Conservation (phyloP, 192 early-diverging fungal species). For the Coemansia javaensis region DNA sequence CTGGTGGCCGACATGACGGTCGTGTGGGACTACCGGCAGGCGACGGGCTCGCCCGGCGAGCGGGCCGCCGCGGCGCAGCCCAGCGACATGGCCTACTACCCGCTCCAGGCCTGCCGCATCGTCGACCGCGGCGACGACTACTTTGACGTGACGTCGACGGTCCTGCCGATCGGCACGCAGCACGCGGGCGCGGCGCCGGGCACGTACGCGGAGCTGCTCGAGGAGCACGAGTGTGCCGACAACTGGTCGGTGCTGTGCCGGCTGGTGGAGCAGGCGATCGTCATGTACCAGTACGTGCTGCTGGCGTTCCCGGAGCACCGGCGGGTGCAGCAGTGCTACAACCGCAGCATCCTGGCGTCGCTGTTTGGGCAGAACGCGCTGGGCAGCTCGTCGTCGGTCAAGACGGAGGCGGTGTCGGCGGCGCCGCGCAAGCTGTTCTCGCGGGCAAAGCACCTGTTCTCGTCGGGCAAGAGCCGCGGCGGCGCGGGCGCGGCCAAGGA, state of each 20-base stretch:
- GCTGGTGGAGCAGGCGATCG: conserved; percentile 41
- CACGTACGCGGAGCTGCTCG: conserved; percentile 43
- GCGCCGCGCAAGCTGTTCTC: conserved; percentile 48
- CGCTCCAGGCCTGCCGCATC: conserved; percentile 40
- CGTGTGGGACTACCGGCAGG: conserved; percentile 45
- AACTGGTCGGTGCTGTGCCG: conserved; percentile 46
- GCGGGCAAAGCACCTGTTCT: conserved; percentile 45
- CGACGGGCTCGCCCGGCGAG: conserved; percentile 8
- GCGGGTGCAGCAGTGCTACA: conserved; percentile 51
- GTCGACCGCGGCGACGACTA: conserved; percentile 44
- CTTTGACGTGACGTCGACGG: conserved; percentile 38
- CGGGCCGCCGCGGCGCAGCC: not conserved
- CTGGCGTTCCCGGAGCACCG: conserved; percentile 47
- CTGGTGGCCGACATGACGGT: conserved; percentile 39
- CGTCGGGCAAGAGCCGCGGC: conserved; percentile 25
- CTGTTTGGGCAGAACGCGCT: conserved; percentile 49
- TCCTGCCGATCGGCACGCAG: conserved; percentile 30
- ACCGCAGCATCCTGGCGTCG: conserved; percentile 48
- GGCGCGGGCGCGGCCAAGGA: conserved; percentile 10
- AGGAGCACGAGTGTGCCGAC: conserved; percentile 44
- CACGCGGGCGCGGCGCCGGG: conserved; percentile 6
- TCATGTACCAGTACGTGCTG: conserved; percentile 45
- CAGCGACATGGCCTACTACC: conserved; percentile 18
- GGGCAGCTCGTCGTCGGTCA: conserved; percentile 40
- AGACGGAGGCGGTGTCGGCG: conserved; percentile 32